phyloP scores from a whole-genome alignment of 176 grass and related monocot genomes.

The Ananas comosus region DNA sequence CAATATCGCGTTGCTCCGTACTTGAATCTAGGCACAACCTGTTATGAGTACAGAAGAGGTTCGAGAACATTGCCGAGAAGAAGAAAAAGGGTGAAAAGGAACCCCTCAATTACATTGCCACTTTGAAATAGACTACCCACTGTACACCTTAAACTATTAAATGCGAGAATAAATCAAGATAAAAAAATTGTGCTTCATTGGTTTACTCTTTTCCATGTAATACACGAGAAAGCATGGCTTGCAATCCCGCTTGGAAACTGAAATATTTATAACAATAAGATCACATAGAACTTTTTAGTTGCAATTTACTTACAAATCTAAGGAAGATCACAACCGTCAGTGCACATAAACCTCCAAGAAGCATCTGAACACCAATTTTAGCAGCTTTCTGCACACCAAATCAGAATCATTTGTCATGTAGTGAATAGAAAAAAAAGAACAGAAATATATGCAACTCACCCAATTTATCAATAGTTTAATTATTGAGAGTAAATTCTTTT shows the following conservation, averaged over 20 bases:
- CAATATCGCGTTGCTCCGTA: conserved; percentile 61
- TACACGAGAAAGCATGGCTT: not conserved
- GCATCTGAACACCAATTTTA: conserved; percentile 54
- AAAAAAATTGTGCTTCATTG: not conserved
- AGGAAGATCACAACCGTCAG: conserved; percentile 73
- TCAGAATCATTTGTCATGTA: conserved; percentile 16
- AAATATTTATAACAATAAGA: conserved; percentile 8
- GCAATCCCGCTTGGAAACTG: not conserved
- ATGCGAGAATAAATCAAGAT: not conserved
- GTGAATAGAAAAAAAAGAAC: not conserved
- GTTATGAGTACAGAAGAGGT: conserved; percentile 1
- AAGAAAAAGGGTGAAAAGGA: not conserved
- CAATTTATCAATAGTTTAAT: not conserved
- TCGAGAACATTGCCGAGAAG: not conserved
- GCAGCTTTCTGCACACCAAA: conserved; percentile 65
- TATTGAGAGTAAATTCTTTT: not conserved
- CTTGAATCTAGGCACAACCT: conserved; percentile 63
- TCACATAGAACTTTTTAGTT: conserved; percentile 1
- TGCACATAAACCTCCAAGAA: conserved; percentile 67
- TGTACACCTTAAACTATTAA: not conserved
- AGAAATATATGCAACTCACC: not conserved
- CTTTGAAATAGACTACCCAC: not conserved
- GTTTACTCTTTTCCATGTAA: not conserved
- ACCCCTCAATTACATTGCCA: not conserved
- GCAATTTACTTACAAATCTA: conserved; percentile 73